Base-by-base conservation (phyloP, 192 early-diverging fungal species). In the Chytriomyces sp. region DNA sequence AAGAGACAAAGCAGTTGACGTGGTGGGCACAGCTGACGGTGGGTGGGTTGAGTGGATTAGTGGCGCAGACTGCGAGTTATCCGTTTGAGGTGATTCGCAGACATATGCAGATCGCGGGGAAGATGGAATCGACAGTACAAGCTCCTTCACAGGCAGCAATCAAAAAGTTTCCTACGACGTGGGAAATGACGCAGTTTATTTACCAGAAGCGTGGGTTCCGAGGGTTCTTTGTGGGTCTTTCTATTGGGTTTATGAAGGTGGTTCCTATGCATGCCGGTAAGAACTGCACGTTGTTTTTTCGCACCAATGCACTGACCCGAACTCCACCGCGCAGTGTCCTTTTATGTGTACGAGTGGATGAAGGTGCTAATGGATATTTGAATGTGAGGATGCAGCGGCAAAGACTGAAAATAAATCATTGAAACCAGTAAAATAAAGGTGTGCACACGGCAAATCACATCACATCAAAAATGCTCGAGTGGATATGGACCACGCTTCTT, bases 151-250 rank as follows among this genome's bases (percentile, higher is more conserved):
- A 26, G 26, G 45, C 45, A 5, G 61, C 47, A 1, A 48, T 64
- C 5, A 61, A 50, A 60, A 50, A 45, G 61, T 82, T 82, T 71
- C 65, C 72, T 7, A 65, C 75, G 10, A 89, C 85, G 26, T 69
- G 69, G 68, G 84, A 90, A 45, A 92, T 92, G 16, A 85, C 86
- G 3, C 81, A 77, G 50, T 81, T 82, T 6, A 92, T 99, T 65
- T 94, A 89, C 80, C 60, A 65, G 46, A 79, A 80, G 47, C 86
- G 86, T 24, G 96, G 96, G 26, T 81, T 88, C 59, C 87, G 89
- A 43, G 97, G 97, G 7, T 97, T 97, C 82, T 99, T 91, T 89
- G 95, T 99, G 11, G 97, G 97, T n/a, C 84, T 99, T 60, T 94
- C 91, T 43, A 99, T 99, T 80, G 97, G 97, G 46, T 99, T 94